A percentile compares a stretch with the other conserved stretches of the same genome.
These are phyloP conservation scores for Acanthamoeba royreba DNA, from an alignment of 208 protist genomes.

Conservation along the genomic window DNA sequence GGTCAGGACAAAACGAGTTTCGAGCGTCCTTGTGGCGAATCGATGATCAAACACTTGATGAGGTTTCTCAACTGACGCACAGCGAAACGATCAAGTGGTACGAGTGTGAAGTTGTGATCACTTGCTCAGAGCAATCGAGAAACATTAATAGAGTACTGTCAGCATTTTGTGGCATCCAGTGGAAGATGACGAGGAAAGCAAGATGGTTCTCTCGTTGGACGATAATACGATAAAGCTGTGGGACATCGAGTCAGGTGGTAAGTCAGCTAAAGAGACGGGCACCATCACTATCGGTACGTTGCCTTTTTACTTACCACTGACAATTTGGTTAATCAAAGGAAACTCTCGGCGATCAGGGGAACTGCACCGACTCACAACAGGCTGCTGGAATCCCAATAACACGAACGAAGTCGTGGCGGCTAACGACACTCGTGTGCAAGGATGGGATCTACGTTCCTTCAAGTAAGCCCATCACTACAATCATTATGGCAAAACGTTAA, in stretches of 20 bases:
- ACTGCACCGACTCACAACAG: neutral
- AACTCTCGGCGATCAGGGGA: too few species aligned
- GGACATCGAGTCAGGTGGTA: neutral
- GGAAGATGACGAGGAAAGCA: neutral
- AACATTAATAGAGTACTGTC: neutral
- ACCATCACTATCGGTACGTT: neutral
- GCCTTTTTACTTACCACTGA: too few species aligned
- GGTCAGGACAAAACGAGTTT: neutral
- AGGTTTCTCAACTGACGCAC: neutral
- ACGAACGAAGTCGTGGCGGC: neutral
- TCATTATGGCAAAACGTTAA: neutral
- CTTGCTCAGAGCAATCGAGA: too few species aligned
- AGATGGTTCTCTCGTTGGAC: neutral
- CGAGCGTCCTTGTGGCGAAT: neutral
- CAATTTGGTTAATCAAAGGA: too few species aligned
- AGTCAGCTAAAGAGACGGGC: neutral
- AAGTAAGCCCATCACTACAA: neutral
- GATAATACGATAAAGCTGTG: conserved; percentile 4
- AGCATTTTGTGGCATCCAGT: neutral
- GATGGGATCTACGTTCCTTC: neutral
- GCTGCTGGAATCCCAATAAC: neutral
- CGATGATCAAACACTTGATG: neutral
- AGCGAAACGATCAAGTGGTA: neutral
- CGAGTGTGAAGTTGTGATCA: neutral
- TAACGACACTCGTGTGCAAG: neutral